Evolutionary conservation across 1,139 yeast species (phyloP).

Genomic region (Yamadazyma friedrichii): DNA sequence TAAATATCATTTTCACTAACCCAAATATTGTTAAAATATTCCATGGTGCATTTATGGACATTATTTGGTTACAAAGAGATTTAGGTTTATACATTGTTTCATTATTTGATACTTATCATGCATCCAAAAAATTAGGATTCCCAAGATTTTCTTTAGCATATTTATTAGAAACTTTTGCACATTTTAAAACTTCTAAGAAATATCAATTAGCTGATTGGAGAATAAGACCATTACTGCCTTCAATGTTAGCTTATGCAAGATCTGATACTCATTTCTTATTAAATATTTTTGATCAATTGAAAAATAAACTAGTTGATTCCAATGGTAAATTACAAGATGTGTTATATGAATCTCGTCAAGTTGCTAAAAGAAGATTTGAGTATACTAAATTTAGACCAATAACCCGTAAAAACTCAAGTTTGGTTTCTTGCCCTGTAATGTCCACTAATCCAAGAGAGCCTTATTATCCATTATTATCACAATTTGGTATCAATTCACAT

Average conservation of each 20-base stretch:
- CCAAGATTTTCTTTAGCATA: conserved; percentile 85
- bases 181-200: conserved; percentile 86
- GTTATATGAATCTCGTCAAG: conserved; percentile 72
- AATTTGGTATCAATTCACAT: conserved; percentile 61
- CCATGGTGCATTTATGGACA: conserved; percentile 97
- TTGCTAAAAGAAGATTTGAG: conserved; percentile 81
- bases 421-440: conserved; percentile 49
- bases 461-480: conserved; percentile 57
- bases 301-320: conserved; percentile 55
- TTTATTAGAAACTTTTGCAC: conserved; percentile 75
- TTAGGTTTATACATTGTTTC: conserved; percentile 89
- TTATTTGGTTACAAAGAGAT: conserved; percentile 95
- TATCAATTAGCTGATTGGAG: conserved; percentile 99
- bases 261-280: conserved; percentile 93
- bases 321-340: conserved; percentile 44
- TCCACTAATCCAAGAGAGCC: conserved; percentile 52
- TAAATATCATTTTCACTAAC: conserved; percentile 77
- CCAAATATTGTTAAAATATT: conserved; percentile 82
- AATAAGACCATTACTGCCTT: conserved; percentile 73
- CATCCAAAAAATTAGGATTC: conserved; percentile 73
- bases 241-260: conserved; percentile 85
- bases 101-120: conserved; percentile 90
- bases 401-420: conserved; percentile 15
- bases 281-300: conserved; percentile 74
- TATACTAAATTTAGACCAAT: conserved; percentile 61